A percentile compares a stretch with the other conserved stretches of the same genome.
phyloP scores from a whole-genome alignment of 2,329 filamentous ascomycete genomes.

The Cryphonectria japonica region DNA sequence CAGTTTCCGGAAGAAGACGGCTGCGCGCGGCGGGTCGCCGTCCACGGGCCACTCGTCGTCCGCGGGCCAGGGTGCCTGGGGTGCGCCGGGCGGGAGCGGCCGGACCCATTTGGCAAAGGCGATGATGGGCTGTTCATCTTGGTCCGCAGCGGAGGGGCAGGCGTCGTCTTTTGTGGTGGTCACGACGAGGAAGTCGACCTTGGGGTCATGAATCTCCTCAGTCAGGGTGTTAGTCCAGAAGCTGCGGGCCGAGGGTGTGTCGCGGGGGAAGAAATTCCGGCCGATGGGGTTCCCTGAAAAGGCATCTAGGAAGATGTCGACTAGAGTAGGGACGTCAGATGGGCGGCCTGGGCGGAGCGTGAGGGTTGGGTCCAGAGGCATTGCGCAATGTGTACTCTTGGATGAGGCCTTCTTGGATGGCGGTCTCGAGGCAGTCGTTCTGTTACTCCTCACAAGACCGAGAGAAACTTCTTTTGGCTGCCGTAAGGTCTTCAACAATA shows the following conservation, averaged over 20 bases:
- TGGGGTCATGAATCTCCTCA: conserved; percentile 46
- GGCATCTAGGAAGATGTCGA: conserved; percentile 49
- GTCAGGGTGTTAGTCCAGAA: conserved; percentile 43
- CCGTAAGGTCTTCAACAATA: not conserved
- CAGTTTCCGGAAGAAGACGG: conserved; percentile 46
- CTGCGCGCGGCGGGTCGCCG: conserved; percentile 41
- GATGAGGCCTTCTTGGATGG: no score
- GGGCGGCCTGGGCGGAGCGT: conserved; percentile 44
- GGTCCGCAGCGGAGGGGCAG: conserved; percentile 32
- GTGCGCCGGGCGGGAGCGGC: conserved; percentile 35
- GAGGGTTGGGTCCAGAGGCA: conserved; percentile 23
- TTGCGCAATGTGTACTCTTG: not conserved
- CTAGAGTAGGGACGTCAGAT: conserved; percentile 46
- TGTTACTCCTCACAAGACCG: not conserved
- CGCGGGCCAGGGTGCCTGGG: conserved; percentile 34
- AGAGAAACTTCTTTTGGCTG: not conserved
- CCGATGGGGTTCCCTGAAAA: conserved; percentile 47
- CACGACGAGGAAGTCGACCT: conserved; percentile 46
- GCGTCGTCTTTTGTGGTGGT: conserved; percentile 8
- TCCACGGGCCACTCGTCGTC: conserved; percentile 45
- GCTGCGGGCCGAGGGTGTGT: conserved; percentile 32
- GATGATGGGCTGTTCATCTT: conserved; percentile 41
- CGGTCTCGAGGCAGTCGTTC: not conserved
- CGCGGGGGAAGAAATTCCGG: conserved; percentile 42
- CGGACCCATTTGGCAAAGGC: conserved; percentile 53